Percentiles rank a stretch among this genome's conserved stretches.
These are phyloP conservation scores for Yamadazyma olivae DNA, from an alignment of 805 yeast genomes.

Conservation along the genomic window DNA sequence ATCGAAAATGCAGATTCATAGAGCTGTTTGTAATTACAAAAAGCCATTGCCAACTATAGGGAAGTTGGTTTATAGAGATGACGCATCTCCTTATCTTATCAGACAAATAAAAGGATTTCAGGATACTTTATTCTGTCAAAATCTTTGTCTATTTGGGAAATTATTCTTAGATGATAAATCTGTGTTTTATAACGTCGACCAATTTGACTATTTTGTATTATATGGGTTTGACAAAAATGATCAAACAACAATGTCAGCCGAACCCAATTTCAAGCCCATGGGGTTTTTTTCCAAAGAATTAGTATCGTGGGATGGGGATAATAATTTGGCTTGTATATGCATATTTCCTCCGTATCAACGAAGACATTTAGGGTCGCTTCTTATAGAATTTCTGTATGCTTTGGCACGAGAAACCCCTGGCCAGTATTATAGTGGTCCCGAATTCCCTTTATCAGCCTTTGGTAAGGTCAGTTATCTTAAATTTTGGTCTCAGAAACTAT, in stretches of 20 bases:
- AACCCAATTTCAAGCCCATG: constrained; percentile 50
- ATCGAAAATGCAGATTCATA: constrained; percentile 49
- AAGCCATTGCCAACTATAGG: constrained; percentile 52
- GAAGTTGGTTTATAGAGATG: constrained; percentile 62
- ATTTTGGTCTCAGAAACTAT: constrained; percentile 64
- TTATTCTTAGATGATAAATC: constrained; percentile 88
- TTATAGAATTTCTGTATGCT: constrained; percentile 81
- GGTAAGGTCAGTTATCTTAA: constrained; percentile 71
- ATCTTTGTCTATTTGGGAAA: constrained; percentile 80
- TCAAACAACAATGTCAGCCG: not conserved
- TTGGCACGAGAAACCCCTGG: constrained; percentile 57
- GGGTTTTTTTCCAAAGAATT: constrained; percentile 92
- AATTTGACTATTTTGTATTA: constrained; percentile 74
- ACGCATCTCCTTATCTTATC: constrained; percentile 44
- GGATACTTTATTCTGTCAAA: constrained; percentile 72
- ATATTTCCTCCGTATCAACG: constrained; percentile 92
- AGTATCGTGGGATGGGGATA: constrained; percentile 70
- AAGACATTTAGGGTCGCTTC: constrained; percentile 67
- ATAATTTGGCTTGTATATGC: constrained; percentile 84
- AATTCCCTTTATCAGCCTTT: constrained; percentile 80
- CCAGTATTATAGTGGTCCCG: constrained; percentile 79
- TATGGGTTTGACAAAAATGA: constrained; percentile 45
- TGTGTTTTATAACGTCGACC: constrained; percentile 73
- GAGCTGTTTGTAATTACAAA: constrained; percentile 36
- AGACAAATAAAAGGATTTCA: constrained; percentile 65